Percentiles rank a stretch among this genome's conserved stretches.
phyloP scores from a whole-genome alignment of 352 stramenopile genomes.

The Phytophthora fragariaefolia region DNA sequence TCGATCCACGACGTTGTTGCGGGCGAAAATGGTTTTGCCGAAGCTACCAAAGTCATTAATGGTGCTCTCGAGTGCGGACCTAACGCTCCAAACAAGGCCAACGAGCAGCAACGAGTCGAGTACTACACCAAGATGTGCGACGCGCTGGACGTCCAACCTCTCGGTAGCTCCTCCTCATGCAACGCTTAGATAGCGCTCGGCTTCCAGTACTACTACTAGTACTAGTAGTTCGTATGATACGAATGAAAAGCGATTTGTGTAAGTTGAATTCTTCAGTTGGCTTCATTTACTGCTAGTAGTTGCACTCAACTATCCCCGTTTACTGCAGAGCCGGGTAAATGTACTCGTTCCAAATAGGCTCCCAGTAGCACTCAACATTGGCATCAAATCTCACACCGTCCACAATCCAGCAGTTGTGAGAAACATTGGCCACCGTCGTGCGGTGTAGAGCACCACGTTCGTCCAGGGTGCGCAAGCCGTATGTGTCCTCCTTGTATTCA shows the following conservation, averaged over 20 bases:
- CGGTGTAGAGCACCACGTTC: conserved; percentile 31
- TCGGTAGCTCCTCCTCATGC: conserved; percentile 44
- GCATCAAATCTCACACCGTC: conserved; percentile 77
- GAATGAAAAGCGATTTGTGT: background rate
- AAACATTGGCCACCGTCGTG: conserved; percentile 25
- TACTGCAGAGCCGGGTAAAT: conserved; percentile 40
- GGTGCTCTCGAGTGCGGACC: conserved; percentile 51
- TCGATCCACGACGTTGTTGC: conserved; percentile 54
- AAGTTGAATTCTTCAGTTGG: background rate
- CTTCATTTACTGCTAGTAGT: conserved; percentile 2
- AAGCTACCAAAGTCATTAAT: conserved; percentile 58
- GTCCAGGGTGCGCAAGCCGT: conserved; percentile 40
- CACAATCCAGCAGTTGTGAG: conserved; percentile 43
- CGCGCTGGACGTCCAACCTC: conserved; percentile 33
- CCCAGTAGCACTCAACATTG: conserved; percentile 59
- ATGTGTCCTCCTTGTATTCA: conserved; percentile 42
- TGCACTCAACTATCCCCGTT: background rate
- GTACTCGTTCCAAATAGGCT: conserved; percentile 92
- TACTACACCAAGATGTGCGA: conserved; percentile 40
- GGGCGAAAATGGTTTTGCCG: conserved; percentile 41
- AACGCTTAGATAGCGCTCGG: conserved; percentile 33
- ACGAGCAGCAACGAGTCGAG: conserved; percentile 46
- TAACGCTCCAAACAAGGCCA: conserved; percentile 38
- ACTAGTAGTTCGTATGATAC: background rate
- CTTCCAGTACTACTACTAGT: background rate